Evolutionary conservation across 495 filamentous ascomycete genomes (phyloP).

Genomic region (Emericellopsis terricola): DNA sequence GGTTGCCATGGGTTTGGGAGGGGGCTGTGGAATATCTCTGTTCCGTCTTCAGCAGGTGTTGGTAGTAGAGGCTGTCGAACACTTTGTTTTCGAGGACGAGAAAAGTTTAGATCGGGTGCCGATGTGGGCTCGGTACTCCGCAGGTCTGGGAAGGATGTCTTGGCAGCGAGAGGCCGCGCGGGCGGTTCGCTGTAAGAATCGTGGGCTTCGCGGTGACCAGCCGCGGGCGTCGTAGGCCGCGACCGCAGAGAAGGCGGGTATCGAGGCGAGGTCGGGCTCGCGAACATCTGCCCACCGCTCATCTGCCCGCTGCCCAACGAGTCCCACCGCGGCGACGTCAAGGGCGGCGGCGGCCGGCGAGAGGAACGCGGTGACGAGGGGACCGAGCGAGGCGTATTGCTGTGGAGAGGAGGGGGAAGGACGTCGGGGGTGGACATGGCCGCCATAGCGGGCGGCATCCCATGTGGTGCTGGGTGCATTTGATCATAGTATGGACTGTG

Average conservation of each 20-base stretch:
- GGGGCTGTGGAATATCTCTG: slow-evolving; percentile 5
- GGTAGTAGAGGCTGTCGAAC: slow-evolving; percentile 15
- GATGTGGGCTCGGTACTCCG: slow-evolving; percentile 8
- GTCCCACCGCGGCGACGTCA: too few relatives aligned
- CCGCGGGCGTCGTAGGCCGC: not conserved
- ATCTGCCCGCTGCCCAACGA: too few relatives aligned
- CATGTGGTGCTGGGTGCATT: too few relatives aligned
- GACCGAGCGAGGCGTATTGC: too few relatives aligned
- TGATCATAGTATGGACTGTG: too few relatives aligned
- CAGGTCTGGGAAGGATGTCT: slow-evolving; percentile 10
- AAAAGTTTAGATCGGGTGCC: slow-evolving; percentile 29
- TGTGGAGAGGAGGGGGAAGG: too few relatives aligned
- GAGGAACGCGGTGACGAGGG: too few relatives aligned
- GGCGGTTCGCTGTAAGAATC: not conserved
- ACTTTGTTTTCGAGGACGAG: slow-evolving; percentile 29
- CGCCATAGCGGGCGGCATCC: too few relatives aligned
- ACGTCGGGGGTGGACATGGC: too few relatives aligned
- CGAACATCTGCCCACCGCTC: not conserved
- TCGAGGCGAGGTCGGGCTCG: not conserved
- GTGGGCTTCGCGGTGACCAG: not conserved
- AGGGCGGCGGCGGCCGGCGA: too few relatives aligned
- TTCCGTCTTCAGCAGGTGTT: slow-evolving; percentile 7
- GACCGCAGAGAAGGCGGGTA: not conserved
- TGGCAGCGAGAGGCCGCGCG: slow-evolving; percentile 5
- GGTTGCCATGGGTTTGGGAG: slow-evolving; percentile 15